phyloP scores from a whole-genome alignment of 805 yeast species.

The Saccharomycopsis synnaedendra region DNA sequence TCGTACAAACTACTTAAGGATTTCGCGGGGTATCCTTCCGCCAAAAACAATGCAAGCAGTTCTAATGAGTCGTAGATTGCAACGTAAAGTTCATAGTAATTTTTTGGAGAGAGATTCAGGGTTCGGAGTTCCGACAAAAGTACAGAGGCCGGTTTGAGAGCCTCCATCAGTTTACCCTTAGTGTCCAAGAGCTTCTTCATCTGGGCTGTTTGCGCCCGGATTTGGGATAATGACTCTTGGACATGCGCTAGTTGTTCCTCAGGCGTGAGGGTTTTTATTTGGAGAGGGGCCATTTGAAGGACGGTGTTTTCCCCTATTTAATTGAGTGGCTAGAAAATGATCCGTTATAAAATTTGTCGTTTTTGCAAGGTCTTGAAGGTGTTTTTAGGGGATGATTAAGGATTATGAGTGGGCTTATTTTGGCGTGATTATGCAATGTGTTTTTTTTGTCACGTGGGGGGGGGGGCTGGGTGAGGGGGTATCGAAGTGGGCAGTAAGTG shows the following conservation, averaged over 20 bases:
- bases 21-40: conserved; percentile 57
- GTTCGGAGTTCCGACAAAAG: conserved; percentile 76
- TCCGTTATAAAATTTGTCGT: too few relatives aligned
- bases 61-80: conserved; percentile 75
- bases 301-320: too few relatives aligned
- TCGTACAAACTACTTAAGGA: conserved; percentile 82
- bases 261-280: neutral
- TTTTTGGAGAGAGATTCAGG: conserved; percentile 68
- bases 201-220: conserved; percentile 57
- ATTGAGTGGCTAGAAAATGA: too few relatives aligned
- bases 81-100: conserved; percentile 86
- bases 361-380: too few relatives aligned
- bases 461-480: too few relatives aligned
- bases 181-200: conserved; percentile 71
- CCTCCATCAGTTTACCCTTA: conserved; percentile 68
- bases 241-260: conserved; percentile 23
- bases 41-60: conserved; percentile 49
- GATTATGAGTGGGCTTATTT: too few relatives aligned
- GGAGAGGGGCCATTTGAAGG: too few relatives aligned
- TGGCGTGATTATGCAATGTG: too few relatives aligned
- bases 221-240: conserved; percentile 36
- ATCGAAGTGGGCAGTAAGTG: too few relatives aligned
- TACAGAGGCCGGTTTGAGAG: conserved; percentile 76
- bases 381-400: too few relatives aligned
- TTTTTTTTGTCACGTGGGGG: too few relatives aligned